Conservation (phyloP, 441 rosid species). For the Euphorbia celastroides region DNA sequence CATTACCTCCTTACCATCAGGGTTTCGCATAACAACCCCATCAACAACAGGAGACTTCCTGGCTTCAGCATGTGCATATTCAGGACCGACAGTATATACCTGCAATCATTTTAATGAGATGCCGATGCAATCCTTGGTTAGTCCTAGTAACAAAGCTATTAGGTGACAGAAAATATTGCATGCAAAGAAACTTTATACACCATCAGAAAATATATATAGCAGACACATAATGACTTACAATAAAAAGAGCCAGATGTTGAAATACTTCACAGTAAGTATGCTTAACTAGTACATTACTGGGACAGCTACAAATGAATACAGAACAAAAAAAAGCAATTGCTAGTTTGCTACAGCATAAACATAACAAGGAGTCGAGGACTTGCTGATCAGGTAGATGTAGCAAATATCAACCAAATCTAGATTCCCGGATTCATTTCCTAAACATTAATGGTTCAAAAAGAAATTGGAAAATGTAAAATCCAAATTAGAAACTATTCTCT, state of each 20-base stretch:
- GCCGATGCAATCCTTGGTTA: conserved; percentile 13
- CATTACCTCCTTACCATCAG: conserved; percentile 95
- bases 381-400: background rate
- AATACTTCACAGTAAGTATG: background rate
- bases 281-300: background rate
- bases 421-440: background rate
- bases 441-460: background rate
- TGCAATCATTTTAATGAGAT: conserved; percentile 33
- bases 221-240: background rate
- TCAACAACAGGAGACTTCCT: conserved; percentile 99
- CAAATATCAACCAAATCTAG: background rate
- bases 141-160: background rate
- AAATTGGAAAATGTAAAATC: background rate
- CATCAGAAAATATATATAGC: background rate
- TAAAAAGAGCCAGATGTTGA: background rate
- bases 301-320: background rate
- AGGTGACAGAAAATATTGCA: background rate
- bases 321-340: background rate
- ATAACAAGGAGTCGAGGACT: background rate
- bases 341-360: background rate
- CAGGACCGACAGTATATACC: conserved; percentile 99
- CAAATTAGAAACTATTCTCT: background rate
- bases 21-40: conserved; percentile 99
- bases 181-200: background rate
- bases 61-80: conserved; percentile 99